phyloP scores from a whole-genome alignment of 1,284 basidiomycete species.

The Binderoboletus segoi region DNA sequence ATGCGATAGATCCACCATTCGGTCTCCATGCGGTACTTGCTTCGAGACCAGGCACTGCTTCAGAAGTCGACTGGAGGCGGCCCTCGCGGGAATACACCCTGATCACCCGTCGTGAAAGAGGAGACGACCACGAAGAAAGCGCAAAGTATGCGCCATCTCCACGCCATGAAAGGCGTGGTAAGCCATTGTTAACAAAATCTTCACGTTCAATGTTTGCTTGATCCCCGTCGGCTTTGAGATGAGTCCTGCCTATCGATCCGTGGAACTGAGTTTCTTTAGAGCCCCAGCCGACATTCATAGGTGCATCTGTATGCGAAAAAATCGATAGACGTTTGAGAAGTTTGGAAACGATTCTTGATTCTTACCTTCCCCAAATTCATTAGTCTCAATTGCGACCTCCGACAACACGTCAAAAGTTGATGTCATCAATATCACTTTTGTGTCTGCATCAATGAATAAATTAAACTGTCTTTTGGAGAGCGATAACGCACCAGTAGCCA shows the following conservation, averaged over 20 bases:
- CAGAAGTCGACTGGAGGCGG: constrained; percentile 82
- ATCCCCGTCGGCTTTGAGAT: constrained; percentile 56
- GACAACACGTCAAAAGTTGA: constrained; percentile 86
- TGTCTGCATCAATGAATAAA: constrained; percentile 41
- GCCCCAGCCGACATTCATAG: constrained; percentile 98
- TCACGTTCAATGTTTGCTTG: constrained; percentile 43
- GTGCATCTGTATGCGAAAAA: constrained; percentile 61
- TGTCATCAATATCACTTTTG: constrained; percentile 88
- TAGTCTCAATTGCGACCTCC: constrained; percentile 72
- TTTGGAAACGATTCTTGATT: constrained; percentile 37
- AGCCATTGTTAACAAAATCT: constrained; percentile 73
- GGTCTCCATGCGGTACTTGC: constrained; percentile 87
- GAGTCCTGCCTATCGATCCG: constrained; percentile 88
- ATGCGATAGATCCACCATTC: constrained; percentile 83
- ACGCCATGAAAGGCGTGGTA: constrained; percentile 87
- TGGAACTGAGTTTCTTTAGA: constrained; percentile 98
- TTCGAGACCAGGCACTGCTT: constrained; percentile 82
- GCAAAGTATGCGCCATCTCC: constrained; percentile 91
- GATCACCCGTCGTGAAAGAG: constrained; percentile 53
- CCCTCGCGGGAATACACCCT: constrained; percentile 85
- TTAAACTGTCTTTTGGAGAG: neutral
- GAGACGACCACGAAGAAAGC: constrained; percentile 68
- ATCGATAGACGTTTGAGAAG: constrained; percentile 4
- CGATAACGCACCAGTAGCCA: constrained; percentile 69
- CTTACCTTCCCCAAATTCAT: constrained; percentile 82